Evolutionary conservation across 306 rosid genomes (phyloP), one percentile per base, ranked within the genome.

Genomic region (Gleditsia sinensis): DNA sequence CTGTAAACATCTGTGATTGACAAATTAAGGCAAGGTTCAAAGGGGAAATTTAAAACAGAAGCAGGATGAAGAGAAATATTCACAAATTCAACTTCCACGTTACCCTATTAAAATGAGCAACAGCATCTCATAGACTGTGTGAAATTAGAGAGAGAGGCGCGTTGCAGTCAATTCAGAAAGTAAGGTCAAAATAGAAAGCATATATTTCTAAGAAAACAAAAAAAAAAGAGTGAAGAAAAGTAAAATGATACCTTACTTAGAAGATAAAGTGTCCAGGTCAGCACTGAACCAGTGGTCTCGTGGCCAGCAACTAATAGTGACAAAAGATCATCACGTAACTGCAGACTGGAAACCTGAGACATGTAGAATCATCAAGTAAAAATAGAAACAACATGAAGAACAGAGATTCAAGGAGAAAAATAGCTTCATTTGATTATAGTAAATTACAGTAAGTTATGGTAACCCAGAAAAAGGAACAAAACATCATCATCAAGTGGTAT

Each of bases 241-340:
- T 46, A 58, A 63, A 84, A 83, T 33, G 60, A 33, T 90, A 94
- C 99, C 99, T 92, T 90, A 81, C 96, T 91, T 70, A 94, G 92
- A 83, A 94, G 99, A 90, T 90, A 94, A 24, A 88, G 78, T 34
- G 99, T 94, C 97, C 99, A 94, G 24, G 99, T 92, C 86, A 94
- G 78, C 21, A 94, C 96, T 9, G 96, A 94, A 71, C 95, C 98
- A 53, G 97, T 91, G 11, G 95, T 94, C 84, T 94, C 97, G 37
- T 92, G 99, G 61, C 99, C 99, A 68, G 99, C 99, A 75, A 94
- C 97, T 78, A 94, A 78, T 78, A 94, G 81, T 39, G 96, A 94
- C 85, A 94, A 82, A 71, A 94, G 97, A 81, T 94, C 99, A 65
- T 94, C 96, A 67, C 96, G 90, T 72, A 92, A 77, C 74, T 94